Base-by-base conservation (phyloP, 306 rosid genomes). In the Mimosa pudica region DNA sequence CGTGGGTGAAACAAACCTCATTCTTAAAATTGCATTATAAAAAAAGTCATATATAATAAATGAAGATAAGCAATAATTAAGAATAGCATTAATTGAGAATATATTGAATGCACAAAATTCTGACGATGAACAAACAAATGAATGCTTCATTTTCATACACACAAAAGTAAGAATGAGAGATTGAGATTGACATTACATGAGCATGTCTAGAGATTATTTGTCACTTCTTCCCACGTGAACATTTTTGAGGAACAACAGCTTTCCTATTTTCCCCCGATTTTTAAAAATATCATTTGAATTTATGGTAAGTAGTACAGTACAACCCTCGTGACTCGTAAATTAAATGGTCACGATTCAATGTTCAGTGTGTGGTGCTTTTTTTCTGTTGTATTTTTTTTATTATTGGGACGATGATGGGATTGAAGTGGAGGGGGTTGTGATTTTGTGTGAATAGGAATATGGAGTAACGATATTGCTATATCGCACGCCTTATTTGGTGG, bases 401-500 rank as follows among this genome's bases (percentile, higher is more conserved):
- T 2, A 48, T 48, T 48, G 52, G 52, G 52, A 11, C 11, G 42
- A 48, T 13, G 17, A 38, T 38, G 42, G 5, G 1, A 51, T 4
- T 54, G 8, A 54, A 54, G 10, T 54, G 30, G 63, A 18, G 13
- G 33, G 33, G 63, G 8, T 7, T 57, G 63, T 57, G 63, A 57
- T 57, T 57, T 4, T n/a, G 33, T 57, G 63, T 18, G 35, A 76
- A 84, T 87, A 95, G 99, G 98, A 91, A 13, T 91, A 88, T 64
- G 94, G 87, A 63, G 98, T 93, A 41, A 89, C 85, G 6, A 63
- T 95, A 85, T 80, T 58, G 10, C 88, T 93, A 10, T 91, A 87
- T 86, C 92, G 91, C 51, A 89, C 99, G 17, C 89, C 97, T 1
- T 95, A 87, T 82, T 91, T 95, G 10, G 99, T 95, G 16, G 99